These are phyloP conservation scores for Xerocomus spinulosus DNA, from an alignment of 768 basidiomycete genomes.

Conservation along the genomic window DNA sequence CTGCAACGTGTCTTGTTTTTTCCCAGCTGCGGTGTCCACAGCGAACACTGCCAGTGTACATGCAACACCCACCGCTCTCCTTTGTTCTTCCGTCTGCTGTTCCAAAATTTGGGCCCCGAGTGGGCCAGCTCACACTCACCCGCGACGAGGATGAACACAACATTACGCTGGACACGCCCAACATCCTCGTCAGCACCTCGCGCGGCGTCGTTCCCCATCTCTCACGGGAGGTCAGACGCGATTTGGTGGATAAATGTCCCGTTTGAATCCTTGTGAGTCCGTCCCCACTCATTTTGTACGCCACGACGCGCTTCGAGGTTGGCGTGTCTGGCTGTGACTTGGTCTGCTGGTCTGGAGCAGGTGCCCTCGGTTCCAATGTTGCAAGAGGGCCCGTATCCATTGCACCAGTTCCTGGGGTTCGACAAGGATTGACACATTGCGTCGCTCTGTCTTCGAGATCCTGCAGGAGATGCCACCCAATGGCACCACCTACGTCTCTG, in stretches of 20 bases:
- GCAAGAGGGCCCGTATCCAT: slow-evolving; percentile 44
- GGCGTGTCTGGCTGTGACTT: background rate
- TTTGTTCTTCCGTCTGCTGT: slow-evolving; percentile 11
- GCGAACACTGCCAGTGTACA: background rate
- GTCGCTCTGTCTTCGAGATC: slow-evolving; percentile 62
- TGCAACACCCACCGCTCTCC: slow-evolving; percentile 12
- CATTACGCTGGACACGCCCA: slow-evolving; percentile 55
- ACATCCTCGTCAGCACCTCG: slow-evolving; percentile 57
- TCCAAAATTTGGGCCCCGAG: slow-evolving; percentile 25
- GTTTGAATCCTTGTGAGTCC: slow-evolving; percentile 77
- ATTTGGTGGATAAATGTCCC: slow-evolving; percentile 66
- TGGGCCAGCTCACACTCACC: slow-evolving; percentile 18
- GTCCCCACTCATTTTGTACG: background rate
- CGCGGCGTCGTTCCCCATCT: slow-evolving; percentile 75
- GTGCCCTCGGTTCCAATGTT: slow-evolving; percentile 63
- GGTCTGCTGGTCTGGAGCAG: slow-evolving; percentile 51
- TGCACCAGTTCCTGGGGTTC: slow-evolving; percentile 68
- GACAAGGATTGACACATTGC: slow-evolving; percentile 44
- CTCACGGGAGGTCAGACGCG: slow-evolving; percentile 52
- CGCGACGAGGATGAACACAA: slow-evolving; percentile 4
- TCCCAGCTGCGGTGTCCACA: background rate
- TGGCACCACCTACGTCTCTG: slow-evolving; percentile 51
- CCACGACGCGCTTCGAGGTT: background rate
- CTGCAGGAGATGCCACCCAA: slow-evolving; percentile 72
- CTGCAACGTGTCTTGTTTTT: background rate